phyloP scores from a whole-genome alignment of 495 filamentous ascomycete species.

The Parathielavia hyrcaniae region DNA sequence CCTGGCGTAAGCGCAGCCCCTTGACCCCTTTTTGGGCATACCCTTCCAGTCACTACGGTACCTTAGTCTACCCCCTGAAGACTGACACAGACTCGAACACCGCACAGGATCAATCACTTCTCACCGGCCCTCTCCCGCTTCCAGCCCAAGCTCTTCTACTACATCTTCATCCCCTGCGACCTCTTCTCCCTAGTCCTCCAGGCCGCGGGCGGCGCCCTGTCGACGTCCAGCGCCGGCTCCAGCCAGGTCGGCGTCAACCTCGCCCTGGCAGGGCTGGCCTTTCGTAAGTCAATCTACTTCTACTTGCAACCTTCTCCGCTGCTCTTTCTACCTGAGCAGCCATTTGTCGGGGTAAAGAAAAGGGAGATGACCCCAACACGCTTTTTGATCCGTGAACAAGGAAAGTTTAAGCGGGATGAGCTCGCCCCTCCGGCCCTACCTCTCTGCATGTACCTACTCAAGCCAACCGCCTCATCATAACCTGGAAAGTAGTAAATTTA shows the following conservation, averaged over 20 bases:
- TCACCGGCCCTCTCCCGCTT: constrained; percentile 43
- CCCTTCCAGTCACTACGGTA: constrained; percentile 6
- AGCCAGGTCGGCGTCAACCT: constrained; percentile 41
- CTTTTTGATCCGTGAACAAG: too few relatives aligned
- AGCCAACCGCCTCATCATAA: too few relatives aligned
- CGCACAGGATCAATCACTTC: constrained; percentile 40
- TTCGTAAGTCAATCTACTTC: too few relatives aligned
- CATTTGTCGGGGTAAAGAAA: too few relatives aligned
- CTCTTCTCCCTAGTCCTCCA: constrained; percentile 48
- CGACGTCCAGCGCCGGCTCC: constrained; percentile 26
- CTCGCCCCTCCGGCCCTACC: too few relatives aligned
- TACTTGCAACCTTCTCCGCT: too few relatives aligned
- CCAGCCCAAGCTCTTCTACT: constrained; percentile 43
- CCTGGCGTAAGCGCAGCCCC: constrained; percentile 24
- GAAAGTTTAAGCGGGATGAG: too few relatives aligned
- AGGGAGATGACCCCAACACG: too few relatives aligned
- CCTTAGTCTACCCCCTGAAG: neutral
- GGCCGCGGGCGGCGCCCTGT: constrained; percentile 45
- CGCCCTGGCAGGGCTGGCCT: constrained; percentile 43
- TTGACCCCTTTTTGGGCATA: neutral
- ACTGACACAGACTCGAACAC: neutral
- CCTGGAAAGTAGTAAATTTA: too few relatives aligned
- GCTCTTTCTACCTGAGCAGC: too few relatives aligned
- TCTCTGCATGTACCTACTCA: too few relatives aligned
- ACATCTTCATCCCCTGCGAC: constrained; percentile 51